Evolutionary conservation across 208 protist species (phyloP).

Genomic region (Crithidia acanthocephali): DNA sequence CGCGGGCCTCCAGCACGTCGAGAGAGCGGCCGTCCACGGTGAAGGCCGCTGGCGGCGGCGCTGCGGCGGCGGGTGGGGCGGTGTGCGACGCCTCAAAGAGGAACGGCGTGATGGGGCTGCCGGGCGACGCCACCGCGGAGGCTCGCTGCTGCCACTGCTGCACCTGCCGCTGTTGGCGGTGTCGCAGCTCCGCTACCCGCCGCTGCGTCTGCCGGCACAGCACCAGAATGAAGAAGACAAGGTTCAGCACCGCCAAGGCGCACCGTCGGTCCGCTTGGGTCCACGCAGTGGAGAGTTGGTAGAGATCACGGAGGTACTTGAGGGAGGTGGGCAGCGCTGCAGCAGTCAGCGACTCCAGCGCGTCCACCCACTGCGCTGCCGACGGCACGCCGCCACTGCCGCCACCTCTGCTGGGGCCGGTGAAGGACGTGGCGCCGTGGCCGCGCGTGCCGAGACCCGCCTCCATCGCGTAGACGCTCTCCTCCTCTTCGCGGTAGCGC

Average conservation of each 20-base stretch:
- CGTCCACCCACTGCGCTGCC: conserved; percentile 33
- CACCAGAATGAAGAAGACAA: conserved; percentile 45
- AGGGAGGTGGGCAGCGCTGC: conserved; percentile 34
- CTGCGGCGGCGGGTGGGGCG: not conserved
- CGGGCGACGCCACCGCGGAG: conserved; percentile 5
- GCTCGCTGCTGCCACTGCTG: not conserved
- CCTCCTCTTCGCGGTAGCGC: conserved; percentile 11
- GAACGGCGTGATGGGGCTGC: conserved; percentile 16
- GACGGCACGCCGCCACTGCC: conserved; percentile 25
- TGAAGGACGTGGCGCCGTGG: not conserved
- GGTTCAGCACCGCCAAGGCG: conserved; percentile 36
- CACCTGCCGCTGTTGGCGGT: not conserved
- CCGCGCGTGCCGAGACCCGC: not conserved
- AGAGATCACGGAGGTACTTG: conserved; percentile 37
- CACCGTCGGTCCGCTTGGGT: conserved; percentile 20
- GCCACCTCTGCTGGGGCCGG: not conserved
- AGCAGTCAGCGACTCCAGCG: conserved; percentile 37
- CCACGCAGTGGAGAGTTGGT: conserved; percentile 19
- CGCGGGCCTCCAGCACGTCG: conserved; percentile 1
- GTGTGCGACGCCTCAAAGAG: conserved; percentile 7
- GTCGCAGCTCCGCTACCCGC: conserved; percentile 1
- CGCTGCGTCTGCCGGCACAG: conserved; percentile 27
- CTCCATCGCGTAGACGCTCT: not conserved
- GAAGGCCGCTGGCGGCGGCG: not conserved
- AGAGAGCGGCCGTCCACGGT: not conserved